Evolutionary conservation across 148 eudicot species (phyloP).

Genomic region (Chenopodium suecicum): DNA sequence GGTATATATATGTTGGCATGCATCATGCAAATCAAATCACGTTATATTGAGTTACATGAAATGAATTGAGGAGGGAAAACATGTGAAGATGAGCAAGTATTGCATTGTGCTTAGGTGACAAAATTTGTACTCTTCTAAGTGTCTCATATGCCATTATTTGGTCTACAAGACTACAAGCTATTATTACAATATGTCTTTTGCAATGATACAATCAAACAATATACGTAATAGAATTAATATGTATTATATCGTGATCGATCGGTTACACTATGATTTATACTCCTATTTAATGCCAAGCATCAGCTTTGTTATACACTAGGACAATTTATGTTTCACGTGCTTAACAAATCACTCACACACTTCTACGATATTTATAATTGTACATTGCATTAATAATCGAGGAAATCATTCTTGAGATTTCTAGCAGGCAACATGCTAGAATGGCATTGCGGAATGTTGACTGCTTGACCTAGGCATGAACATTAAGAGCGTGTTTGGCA

Average conservation of each 20-base stretch:
- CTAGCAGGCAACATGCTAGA: conserved; percentile 4
- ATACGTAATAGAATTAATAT: background rate
- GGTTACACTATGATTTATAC: too few relatives aligned
- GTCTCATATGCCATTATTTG: conserved; percentile 10
- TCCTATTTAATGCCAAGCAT: too few relatives aligned
- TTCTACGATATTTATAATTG: background rate
- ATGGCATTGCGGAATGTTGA: too few relatives aligned
- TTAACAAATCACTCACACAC: background rate
- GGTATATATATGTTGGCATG: background rate
- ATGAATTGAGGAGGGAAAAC: background rate
- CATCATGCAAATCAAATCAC: background rate
- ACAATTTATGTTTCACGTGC: conserved; percentile 20
- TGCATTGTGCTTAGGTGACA: background rate
- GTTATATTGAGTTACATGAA: background rate
- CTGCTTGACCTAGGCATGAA: too few relatives aligned
- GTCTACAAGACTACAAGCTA: background rate
- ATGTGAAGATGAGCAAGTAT: background rate
- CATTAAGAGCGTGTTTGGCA: too few relatives aligned
- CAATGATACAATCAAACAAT: background rate
- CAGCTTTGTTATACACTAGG: background rate
- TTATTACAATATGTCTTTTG: background rate
- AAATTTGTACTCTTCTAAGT: conserved; percentile 2
- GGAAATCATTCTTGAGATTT: conserved; percentile 25
- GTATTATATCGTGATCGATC: background rate
- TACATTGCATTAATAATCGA: background rate